Percentiles rank a stretch among this genome's conserved stretches.
These are phyloP conservation scores for Botryotinia globosa DNA, from an alignment of 2,329 filamentous ascomycete genomes.

Conservation along the genomic window DNA sequence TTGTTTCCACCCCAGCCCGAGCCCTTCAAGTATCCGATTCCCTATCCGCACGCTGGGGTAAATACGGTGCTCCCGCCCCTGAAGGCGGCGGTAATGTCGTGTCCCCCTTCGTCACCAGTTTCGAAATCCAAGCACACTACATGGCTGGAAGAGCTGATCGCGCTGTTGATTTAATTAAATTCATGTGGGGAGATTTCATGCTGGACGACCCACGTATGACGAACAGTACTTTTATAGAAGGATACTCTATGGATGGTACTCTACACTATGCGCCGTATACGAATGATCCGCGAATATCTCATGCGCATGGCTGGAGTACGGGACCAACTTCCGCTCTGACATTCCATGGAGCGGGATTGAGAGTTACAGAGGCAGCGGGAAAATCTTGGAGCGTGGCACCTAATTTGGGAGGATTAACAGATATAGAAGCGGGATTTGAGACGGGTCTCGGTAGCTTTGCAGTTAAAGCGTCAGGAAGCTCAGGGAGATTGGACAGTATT, in stretches of 20 bases:
- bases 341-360: slow-evolving; percentile 45
- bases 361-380: slow-evolving; percentile 40
- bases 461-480: slow-evolving; percentile 24
- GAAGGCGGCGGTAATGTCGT: slow-evolving; percentile 55
- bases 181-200: slow-evolving; percentile 58
- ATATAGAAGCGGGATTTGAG: slow-evolving; percentile 43
- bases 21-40: slow-evolving; percentile 41
- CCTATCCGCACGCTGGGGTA: slow-evolving; percentile 45
- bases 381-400: slow-evolving; percentile 42
- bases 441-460: slow-evolving; percentile 42
- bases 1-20: slow-evolving; percentile 27
- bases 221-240: slow-evolving; percentile 57
- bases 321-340: slow-evolving; percentile 49
- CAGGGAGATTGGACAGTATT: background rate
- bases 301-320: slow-evolving; percentile 50
- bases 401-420: slow-evolving; percentile 42
- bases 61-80: slow-evolving; percentile 53
- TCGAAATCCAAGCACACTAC: slow-evolving; percentile 59
- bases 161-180: slow-evolving; percentile 54
- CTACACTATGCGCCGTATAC: slow-evolving; percentile 50
- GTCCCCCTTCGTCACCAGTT: slow-evolving; percentile 55
- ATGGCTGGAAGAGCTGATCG: slow-evolving; percentile 46
- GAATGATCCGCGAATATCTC: slow-evolving; percentile 43
- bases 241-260: slow-evolving; percentile 53
- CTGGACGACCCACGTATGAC: slow-evolving; percentile 56